A percentile compares a stretch with the other conserved stretches of the same genome.
Evolutionary conservation across 2,329 filamentous ascomycete species (phyloP).

Genomic region (Dryadomyces quercivorus): DNA sequence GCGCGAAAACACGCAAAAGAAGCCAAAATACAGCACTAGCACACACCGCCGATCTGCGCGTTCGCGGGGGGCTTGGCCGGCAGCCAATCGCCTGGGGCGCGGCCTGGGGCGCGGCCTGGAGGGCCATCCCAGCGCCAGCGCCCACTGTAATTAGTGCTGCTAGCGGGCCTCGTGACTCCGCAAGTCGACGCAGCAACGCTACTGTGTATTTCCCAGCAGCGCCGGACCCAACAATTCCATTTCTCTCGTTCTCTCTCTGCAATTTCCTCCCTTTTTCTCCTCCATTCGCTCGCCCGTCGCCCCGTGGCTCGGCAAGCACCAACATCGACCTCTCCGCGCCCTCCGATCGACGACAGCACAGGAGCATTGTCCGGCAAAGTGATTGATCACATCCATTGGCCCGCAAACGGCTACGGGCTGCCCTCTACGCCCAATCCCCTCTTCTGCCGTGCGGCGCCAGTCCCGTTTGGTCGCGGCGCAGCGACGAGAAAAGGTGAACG

Average conservation of each 20-base stretch:
- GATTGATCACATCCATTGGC: neutral
- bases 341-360: too few species aligned
- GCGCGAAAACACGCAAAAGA: neutral
- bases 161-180: neutral
- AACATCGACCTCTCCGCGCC: neutral
- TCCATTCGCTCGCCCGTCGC: neutral
- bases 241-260: neutral
- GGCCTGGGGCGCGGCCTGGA: too few species aligned
- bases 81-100: neutral
- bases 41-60: neutral
- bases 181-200: neutral
- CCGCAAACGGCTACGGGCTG: neutral
- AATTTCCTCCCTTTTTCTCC: neutral
- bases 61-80: neutral
- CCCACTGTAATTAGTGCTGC: neutral
- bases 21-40: neutral
- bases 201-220: neutral
- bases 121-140: neutral
- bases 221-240: neutral
- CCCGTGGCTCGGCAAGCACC: neutral
- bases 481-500: too few species aligned
- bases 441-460: neutral
- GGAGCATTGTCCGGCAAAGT: neutral
- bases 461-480: neutral
- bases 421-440: neutral